These are phyloP conservation scores for Alternaria novae-zelandiae DNA, from an alignment of 2,329 filamentous ascomycete species.

Conservation along the genomic window DNA sequence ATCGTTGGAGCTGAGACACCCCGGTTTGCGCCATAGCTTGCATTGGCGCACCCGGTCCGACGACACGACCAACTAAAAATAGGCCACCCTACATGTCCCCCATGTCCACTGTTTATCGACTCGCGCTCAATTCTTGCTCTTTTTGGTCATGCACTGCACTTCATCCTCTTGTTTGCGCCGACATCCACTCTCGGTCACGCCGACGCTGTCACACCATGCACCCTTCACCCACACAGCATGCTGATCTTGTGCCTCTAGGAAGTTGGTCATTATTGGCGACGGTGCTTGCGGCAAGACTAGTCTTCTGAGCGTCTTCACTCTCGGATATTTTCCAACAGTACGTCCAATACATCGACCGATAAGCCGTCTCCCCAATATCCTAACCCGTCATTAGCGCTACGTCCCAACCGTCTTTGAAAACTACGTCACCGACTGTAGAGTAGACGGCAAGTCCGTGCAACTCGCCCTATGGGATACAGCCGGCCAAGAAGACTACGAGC, in stretches of 20 bases:
- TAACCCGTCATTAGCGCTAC: constrained; percentile 44
- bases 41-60: constrained; percentile 49
- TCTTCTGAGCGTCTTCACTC: constrained; percentile 94
- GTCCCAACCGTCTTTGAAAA: constrained; percentile 96
- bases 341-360: neutral
- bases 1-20: constrained; percentile 35
- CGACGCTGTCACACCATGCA: constrained; percentile 19
- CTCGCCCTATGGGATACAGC: constrained; percentile 99
- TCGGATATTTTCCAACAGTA: constrained; percentile 97
- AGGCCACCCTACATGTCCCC: constrained; percentile 37
- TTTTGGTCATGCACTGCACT: constrained; percentile 18
- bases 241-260: constrained; percentile 63
- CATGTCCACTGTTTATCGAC: constrained; percentile 45
- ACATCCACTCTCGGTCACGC: constrained; percentile 4
- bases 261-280: constrained; percentile 95
- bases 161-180: constrained; percentile 8
- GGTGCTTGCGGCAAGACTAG: constrained; percentile 98
- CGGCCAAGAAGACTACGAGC: constrained; percentile 97
- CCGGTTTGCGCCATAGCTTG: constrained; percentile 45
- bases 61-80: constrained; percentile 46
- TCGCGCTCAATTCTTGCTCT: constrained; percentile 29
- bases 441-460: constrained; percentile 98
- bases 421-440: constrained; percentile 97
- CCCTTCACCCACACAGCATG: constrained; percentile 17
- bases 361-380: constrained; percentile 52